These are phyloP conservation scores for Zygnema cylindricum DNA, from an alignment of 139 green algal genomes.

Conservation along the genomic window DNA sequence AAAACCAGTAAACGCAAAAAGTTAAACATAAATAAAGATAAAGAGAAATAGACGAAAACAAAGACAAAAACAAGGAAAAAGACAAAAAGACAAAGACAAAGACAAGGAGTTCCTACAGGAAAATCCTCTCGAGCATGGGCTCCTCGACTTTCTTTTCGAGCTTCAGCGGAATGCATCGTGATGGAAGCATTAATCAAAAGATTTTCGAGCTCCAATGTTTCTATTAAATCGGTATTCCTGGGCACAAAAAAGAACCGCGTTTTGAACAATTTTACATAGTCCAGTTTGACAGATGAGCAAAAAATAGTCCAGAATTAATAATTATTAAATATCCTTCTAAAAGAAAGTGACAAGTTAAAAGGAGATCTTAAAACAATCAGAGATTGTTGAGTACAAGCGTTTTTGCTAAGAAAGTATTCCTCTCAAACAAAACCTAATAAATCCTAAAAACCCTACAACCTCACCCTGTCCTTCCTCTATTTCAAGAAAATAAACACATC, in stretches of 20 bases:
- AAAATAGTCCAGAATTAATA: background rate
- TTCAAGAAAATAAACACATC: no score
- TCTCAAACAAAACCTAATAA: background rate
- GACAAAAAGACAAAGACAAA: background rate
- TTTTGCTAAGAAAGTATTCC: background rate
- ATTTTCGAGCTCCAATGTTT: conserved; percentile 99
- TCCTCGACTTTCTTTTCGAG: conserved; percentile 86
- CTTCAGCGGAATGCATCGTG: conserved; percentile 82
- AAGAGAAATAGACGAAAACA: background rate
- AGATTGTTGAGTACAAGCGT: background rate
- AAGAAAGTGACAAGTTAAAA: no score
- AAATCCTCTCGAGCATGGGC: conserved; percentile 98
- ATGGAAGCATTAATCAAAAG: conserved; percentile 89
- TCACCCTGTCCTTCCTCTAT: no score
- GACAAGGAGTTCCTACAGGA: conserved; percentile 64
- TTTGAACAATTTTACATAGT: background rate
- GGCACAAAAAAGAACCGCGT: background rate
- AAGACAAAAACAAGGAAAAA: background rate
- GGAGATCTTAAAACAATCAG: no score
- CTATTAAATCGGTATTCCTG: conserved; percentile 78
- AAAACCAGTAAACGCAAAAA: background rate
- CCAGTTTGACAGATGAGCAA: background rate
- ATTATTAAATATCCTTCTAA: no score
- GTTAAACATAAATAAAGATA: background rate
- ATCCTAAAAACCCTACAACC: no score